A percentile compares a stretch with the other conserved stretches of the same genome.
These are phyloP conservation scores for Gilbertella persicaria DNA, from an alignment of 371 early-diverging fungal species.

Conservation along the genomic window DNA sequence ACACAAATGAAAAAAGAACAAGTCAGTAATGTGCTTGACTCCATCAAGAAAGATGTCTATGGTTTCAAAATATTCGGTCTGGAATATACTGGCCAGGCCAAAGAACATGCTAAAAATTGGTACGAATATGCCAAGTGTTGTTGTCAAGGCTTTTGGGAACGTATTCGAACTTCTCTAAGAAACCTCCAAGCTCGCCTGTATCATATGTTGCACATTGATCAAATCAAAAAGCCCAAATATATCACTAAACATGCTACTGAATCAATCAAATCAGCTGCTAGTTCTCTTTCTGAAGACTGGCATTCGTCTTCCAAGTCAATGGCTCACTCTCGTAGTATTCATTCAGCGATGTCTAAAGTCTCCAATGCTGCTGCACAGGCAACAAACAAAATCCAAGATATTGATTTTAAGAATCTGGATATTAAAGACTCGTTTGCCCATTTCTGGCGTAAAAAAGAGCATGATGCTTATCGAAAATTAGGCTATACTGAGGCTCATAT, in stretches of 20 bases:
- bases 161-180: neutral
- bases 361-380: slow-evolving; percentile 12
- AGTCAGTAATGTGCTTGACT: slow-evolving; percentile 14
- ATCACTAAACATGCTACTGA: slow-evolving; percentile 3
- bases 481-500: slow-evolving; percentile 33
- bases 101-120: slow-evolving; percentile 10
- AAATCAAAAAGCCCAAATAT: neutral
- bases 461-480: slow-evolving; percentile 18
- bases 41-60: slow-evolving; percentile 16
- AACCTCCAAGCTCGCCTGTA: neutral
- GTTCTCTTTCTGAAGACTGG: slow-evolving; percentile 16
- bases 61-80: slow-evolving; percentile 20
- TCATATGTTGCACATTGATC: neutral
- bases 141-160: slow-evolving; percentile 4
- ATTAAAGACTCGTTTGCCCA: slow-evolving; percentile 19
- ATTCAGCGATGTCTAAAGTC: slow-evolving; percentile 7
- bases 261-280: slow-evolving; percentile 18
- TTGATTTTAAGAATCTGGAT: slow-evolving; percentile 1
- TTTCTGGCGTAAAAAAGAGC: slow-evolving; percentile 23
- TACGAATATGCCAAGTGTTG: neutral
- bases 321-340: slow-evolving; percentile 9
- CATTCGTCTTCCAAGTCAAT: slow-evolving; percentile 11
- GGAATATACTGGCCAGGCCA: slow-evolving; percentile 17
- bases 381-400: slow-evolving; percentile 6
- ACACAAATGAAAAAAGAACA: slow-evolving; percentile 20